These are phyloP conservation scores for Nemania diffusa DNA, from an alignment of 2,329 filamentous ascomycete species.

Conservation along the genomic window DNA sequence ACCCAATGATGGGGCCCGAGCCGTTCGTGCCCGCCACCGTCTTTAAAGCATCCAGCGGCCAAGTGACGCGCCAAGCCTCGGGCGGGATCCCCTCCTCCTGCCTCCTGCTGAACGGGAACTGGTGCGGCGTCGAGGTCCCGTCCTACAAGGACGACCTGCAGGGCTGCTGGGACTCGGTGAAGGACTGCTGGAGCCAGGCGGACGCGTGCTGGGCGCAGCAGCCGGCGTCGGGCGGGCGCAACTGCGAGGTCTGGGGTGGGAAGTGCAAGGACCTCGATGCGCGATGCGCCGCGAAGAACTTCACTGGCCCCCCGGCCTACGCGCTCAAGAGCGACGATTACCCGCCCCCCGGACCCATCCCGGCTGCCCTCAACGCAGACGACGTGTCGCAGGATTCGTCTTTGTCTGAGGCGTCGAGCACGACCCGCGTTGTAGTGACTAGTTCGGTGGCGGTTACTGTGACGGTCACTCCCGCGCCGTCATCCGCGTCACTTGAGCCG, in stretches of 20 bases:
- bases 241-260: constrained; percentile 69
- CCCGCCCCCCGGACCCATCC: constrained; percentile 29
- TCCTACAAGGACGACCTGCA: constrained; percentile 60
- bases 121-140: constrained; percentile 71
- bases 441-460: constrained; percentile 25
- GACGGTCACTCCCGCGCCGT: constrained; percentile 16
- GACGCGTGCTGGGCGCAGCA: constrained; percentile 66
- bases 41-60: constrained; percentile 26
- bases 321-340: constrained; percentile 32
- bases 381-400: constrained; percentile 16
- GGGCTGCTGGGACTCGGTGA: constrained; percentile 67
- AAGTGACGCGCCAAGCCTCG: constrained; percentile 43
- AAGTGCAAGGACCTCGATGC: constrained; percentile 65
- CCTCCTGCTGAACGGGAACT: constrained; percentile 74
- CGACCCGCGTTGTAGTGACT: constrained; percentile 18
- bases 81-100: constrained; percentile 66
- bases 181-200: constrained; percentile 67
- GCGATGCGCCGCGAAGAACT: constrained; percentile 54
- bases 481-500: constrained; percentile 9
- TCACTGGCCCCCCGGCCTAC: constrained; percentile 57
- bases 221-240: constrained; percentile 65
- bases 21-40: constrained; percentile 45
- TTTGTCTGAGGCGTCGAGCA: constrained; percentile 14
- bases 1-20: constrained; percentile 66
- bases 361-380: constrained; percentile 30